Evolutionary conservation across 2,329 filamentous ascomycete species (phyloP).

Genomic region (Neocucurbitaria cava): DNA sequence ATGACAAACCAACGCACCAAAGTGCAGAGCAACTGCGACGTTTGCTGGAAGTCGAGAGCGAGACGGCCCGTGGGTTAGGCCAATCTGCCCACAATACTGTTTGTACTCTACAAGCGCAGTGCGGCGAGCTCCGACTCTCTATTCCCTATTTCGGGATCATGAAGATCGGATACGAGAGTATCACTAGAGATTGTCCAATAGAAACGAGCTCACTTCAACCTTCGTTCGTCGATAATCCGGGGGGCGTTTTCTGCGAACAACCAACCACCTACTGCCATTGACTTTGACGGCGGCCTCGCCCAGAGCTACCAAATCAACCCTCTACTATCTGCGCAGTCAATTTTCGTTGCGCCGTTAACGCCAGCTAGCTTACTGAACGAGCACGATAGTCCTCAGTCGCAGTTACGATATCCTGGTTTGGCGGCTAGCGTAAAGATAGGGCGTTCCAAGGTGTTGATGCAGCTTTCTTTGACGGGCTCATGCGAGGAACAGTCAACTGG

Average conservation of each 20-base stretch:
- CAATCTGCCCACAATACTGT: constrained; percentile 1
- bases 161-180: constrained; percentile 34
- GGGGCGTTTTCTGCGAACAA: background rate
- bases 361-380: background rate
- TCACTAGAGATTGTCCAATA: background rate
- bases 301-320: background rate
- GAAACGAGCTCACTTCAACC: background rate
- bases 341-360: background rate
- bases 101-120: background rate
- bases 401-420: constrained; percentile 11
- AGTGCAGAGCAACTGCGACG: constrained; percentile 17
- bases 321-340: background rate
- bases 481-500: constrained; percentile 14
- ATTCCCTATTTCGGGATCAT: constrained; percentile 45
- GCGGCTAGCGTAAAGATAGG: constrained; percentile 22
- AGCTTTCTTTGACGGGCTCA: constrained; percentile 29
- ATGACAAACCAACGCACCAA: constrained; percentile 15
- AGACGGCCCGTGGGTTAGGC: constrained; percentile 7
- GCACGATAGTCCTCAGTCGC: constrained; percentile 26
- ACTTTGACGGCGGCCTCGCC: constrained; percentile 3
- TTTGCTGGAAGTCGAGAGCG: constrained; percentile 24
- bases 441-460: constrained; percentile 26
- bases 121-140: constrained; percentile 4
- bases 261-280: constrained; percentile 5
- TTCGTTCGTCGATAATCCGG: background rate